A percentile compares a stretch with the other conserved stretches of the same genome.
Conservation (phyloP, 352 stramenopile species). For the Blastocystis sp. region DNA sequence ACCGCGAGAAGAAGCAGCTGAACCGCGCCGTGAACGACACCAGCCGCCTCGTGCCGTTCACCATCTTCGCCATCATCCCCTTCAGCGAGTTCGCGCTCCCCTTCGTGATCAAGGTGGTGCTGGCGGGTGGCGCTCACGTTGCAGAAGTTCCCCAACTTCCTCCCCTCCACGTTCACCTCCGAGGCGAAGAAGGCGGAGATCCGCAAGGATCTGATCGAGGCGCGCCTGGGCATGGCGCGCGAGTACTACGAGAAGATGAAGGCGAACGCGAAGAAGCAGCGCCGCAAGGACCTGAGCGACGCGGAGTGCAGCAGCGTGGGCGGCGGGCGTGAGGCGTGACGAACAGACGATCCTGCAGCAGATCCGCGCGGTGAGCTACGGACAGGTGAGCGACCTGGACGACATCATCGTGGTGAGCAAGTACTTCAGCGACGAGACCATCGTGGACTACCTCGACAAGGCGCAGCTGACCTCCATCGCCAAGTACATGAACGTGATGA, state of each 20-base stretch:
- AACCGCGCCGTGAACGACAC: conserved; percentile 60
- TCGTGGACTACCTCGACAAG: conserved; percentile 59
- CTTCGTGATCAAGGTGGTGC: conserved; percentile 50
- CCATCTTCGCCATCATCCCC: conserved; percentile 69
- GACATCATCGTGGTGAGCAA: conserved; percentile 54
- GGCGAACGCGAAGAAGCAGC: conserved; percentile 11
- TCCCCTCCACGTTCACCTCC: conserved; percentile 69
- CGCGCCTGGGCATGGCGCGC: conserved; percentile 45
- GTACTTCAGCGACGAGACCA: conserved; percentile 45
- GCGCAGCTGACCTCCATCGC: conserved; percentile 41
- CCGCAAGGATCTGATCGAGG: conserved; percentile 33
- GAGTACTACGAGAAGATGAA: conserved; percentile 72
- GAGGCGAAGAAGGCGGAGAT: conserved; percentile 65
- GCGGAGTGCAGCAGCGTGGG: conserved; percentile 5
- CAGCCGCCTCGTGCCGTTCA: conserved; percentile 58
- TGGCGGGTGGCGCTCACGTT: not conserved
- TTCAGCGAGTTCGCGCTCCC: conserved; percentile 68
- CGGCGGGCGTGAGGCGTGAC: not conserved
- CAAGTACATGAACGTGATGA: conserved; percentile 46
- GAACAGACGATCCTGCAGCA: not conserved
- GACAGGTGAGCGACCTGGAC: not conserved
- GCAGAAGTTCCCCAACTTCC: conserved; percentile 73
- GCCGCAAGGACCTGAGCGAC: conserved; percentile 24
- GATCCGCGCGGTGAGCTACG: conserved; percentile 43
- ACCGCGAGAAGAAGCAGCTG: conserved; percentile 64